Conservation (phyloP, 2,329 filamentous ascomycete genomes). For the Penicillium sumatraense region DNA sequence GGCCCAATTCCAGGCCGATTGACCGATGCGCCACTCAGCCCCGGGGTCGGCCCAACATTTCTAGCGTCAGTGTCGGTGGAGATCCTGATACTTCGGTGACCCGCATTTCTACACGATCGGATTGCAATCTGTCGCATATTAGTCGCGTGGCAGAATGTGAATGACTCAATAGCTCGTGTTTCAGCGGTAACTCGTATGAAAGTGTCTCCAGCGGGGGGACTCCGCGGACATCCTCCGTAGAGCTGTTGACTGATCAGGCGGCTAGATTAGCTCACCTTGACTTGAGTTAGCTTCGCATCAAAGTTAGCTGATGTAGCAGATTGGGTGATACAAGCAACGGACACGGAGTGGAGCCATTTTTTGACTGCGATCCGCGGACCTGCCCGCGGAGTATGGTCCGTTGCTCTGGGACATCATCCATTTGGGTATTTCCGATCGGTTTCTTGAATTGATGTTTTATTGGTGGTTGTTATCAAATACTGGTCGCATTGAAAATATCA, state of each 20-base stretch:
- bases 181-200: too few species aligned
- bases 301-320: background rate
- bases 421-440: background rate
- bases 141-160: background rate
- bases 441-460: background rate
- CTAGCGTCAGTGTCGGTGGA: too few species aligned
- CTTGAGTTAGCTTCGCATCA: too few species aligned
- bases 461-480: background rate
- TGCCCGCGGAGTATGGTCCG: background rate
- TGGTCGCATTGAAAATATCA: background rate
- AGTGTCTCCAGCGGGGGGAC: too few species aligned
- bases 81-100: background rate
- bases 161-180: background rate
- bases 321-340: background rate
- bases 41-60: slow-evolving; percentile 13
- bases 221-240: too few species aligned
- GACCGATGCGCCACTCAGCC: slow-evolving; percentile 1
- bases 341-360: background rate
- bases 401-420: background rate
- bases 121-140: background rate
- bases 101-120: background rate
- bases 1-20: slow-evolving; percentile 22
- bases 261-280: background rate
- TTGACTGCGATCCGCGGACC: background rate
- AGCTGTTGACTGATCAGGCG: background rate